phyloP scores from a whole-genome alignment of 1,284 basidiomycete genomes.

The Fistulina hepatica region DNA sequence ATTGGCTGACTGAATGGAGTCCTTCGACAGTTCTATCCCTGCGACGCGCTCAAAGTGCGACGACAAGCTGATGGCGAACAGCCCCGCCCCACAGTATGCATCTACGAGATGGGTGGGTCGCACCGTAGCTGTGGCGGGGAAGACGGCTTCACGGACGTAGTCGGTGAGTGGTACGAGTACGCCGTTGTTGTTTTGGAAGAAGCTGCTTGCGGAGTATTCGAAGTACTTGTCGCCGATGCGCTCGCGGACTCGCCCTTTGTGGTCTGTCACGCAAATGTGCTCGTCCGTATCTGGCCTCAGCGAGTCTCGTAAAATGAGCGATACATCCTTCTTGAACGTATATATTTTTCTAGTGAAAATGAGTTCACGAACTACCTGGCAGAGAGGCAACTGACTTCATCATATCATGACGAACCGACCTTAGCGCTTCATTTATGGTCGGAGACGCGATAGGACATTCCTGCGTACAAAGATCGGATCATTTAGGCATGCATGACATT shows the following conservation, averaged over 20 bases:
- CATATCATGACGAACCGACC: conserved; percentile 54
- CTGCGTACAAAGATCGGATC: conserved; percentile 24
- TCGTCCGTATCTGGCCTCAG: conserved; percentile 32
- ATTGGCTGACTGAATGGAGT: conserved; percentile 74
- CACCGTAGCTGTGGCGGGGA: conserved; percentile 26
- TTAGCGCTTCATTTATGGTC: conserved; percentile 66
- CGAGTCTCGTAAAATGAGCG: conserved; percentile 86
- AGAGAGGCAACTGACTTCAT: conserved; percentile 41
- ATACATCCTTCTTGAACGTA: conserved; percentile 83
- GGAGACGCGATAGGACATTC: conserved; percentile 91
- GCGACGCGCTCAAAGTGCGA: conserved; percentile 70
- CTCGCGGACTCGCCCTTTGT: conserved; percentile 75
- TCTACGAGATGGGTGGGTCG: conserved; percentile 72
- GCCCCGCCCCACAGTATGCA: conserved; percentile 84
- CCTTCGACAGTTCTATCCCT: conserved; percentile 79
- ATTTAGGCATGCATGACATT: not conserved
- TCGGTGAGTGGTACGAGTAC: conserved; percentile 76
- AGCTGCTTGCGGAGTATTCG: conserved; percentile 81
- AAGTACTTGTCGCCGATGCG: conserved; percentile 76
- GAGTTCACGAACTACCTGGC: not conserved
- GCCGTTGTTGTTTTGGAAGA: conserved; percentile 98
- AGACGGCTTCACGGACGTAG: conserved; percentile 73
- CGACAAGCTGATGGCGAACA: conserved; percentile 87
- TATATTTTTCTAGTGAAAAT: conserved; percentile 46
- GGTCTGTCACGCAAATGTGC: conserved; percentile 77